phyloP scores from a whole-genome alignment of 139 green algal species.

The Closterium sp. region DNA sequence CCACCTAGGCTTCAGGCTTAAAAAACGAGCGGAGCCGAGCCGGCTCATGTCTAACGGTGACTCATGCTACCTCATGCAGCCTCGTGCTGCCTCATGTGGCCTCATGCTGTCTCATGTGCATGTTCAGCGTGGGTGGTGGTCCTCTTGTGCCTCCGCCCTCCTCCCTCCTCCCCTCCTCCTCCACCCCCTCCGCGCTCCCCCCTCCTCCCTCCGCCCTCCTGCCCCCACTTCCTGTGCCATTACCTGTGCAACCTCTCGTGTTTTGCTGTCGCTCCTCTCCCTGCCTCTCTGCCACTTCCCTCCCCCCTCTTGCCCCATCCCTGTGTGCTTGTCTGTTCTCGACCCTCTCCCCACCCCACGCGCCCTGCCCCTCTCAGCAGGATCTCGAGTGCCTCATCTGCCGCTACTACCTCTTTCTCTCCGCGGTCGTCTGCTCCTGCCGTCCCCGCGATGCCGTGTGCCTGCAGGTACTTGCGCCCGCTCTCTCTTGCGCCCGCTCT shows the following conservation, averaged over 20 bases:
- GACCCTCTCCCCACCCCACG: not conserved
- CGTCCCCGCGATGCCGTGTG: constrained; percentile 10
- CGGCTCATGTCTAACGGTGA: too few relatives aligned
- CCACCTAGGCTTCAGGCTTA: too few relatives aligned
- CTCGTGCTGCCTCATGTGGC: too few relatives aligned
- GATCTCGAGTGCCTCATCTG: constrained; percentile 50
- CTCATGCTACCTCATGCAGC: too few relatives aligned
- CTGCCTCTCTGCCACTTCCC: not conserved
- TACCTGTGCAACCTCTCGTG: too few relatives aligned
- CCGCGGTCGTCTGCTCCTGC: constrained; percentile 37
- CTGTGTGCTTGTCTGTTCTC: not conserved
- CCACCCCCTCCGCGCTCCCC: too few relatives aligned
- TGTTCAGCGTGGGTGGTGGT: too few relatives aligned
- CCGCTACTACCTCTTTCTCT: constrained; percentile 48
- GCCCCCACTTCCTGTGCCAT: not conserved
- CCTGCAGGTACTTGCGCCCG: not conserved
- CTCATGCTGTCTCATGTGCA: too few relatives aligned
- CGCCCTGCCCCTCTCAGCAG: constrained; percentile 1
- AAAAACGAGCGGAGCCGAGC: too few relatives aligned
- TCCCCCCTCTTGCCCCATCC: not conserved
- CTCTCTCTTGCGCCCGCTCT: too few relatives aligned
- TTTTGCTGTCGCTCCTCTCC: not conserved
- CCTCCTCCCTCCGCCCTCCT: not conserved
- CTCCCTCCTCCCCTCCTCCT: too few relatives aligned
- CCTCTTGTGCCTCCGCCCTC: too few relatives aligned